Evolutionary conservation across 1,139 yeast genomes (phyloP), one percentile per base, ranked within the genome.

Genomic region (Ogataea hybrid): DNA sequence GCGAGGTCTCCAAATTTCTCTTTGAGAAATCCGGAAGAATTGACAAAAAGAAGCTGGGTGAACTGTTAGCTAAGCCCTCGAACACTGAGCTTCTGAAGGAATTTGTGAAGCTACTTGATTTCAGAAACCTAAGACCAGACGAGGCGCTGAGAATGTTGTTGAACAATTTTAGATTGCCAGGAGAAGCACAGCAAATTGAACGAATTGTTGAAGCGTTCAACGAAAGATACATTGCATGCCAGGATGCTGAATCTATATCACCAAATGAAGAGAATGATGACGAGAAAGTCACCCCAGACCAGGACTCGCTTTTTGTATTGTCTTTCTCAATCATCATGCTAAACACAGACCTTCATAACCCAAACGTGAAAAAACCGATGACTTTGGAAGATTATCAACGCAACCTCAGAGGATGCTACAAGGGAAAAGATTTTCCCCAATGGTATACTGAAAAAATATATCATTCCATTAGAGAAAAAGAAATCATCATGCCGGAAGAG

Each of bases 401-500:
- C 50, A 92, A 92, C 58, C 69, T 94, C 47, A 75, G 88, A 48
- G 96, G 96, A 6, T 83, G 87, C 21, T 80, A 81, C 58, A 83
- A 83, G 53, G 78, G 80, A 6, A 75, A 77, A 32, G 92, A 90
- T 62, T 90, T 86, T 65, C 95, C 95, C 1, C 77, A 74, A 34
- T 85, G 94, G 92, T 89, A 87, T 55, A 69, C 92, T 50, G 79
- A 83, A 44, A 85, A 78, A 51, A 88, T 92, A 29, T 94, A 85
- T 61, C 69, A 74, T 29, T 84, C 95, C 1, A 90, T 94, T 45
- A 76, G 79, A 50, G 88, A 84, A 42, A 77, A 86, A 40, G 99
- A 94, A 63, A 92, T 92, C 49, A 88, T 94, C 42, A 87, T 94
- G 90, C 97, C 98, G 0, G 98, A 92, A 56, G 99, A 94, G 59